A percentile compares a stretch with the other conserved stretches of the same genome.
Conservation (phyloP, 1,139 yeast species). For the Debaryomyces psychrophilus region DNA sequence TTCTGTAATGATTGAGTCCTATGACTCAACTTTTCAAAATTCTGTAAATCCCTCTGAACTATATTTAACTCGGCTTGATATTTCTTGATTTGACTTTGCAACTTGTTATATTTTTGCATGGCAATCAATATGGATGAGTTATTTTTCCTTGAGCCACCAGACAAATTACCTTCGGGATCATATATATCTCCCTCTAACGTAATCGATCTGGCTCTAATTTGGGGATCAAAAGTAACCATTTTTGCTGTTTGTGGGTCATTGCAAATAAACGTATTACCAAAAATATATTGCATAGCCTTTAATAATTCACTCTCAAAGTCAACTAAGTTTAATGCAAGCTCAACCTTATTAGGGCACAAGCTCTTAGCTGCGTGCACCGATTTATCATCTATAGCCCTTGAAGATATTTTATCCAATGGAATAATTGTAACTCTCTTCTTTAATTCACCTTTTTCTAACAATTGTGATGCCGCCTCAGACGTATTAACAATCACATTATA, state of each 20-base stretch:
- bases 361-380: slow-evolving; percentile 63
- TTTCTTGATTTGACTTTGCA: slow-evolving; percentile 42
- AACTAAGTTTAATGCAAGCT: slow-evolving; percentile 79
- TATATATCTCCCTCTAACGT: slow-evolving; percentile 93
- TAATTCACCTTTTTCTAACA: slow-evolving; percentile 77
- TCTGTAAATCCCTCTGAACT: slow-evolving; percentile 43
- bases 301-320: slow-evolving; percentile 70
- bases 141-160: slow-evolving; percentile 86
- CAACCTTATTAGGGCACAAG: slow-evolving; percentile 81
- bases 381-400: slow-evolving; percentile 51
- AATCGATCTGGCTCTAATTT: slow-evolving; percentile 80
- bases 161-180: slow-evolving; percentile 93
- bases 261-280: slow-evolving; percentile 87
- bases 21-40: slow-evolving; percentile 51
- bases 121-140: slow-evolving; percentile 62
- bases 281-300: slow-evolving; percentile 89
- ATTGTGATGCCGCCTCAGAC: slow-evolving; percentile 78
- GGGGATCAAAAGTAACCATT: slow-evolving; percentile 81
- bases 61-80: slow-evolving; percentile 44
- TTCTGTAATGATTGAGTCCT: slow-evolving; percentile 64
- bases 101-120: slow-evolving; percentile 69
- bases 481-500: slow-evolving; percentile 91
- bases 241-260: slow-evolving; percentile 88
- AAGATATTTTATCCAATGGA: slow-evolving; percentile 83
- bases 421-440: slow-evolving; percentile 86